Percentiles rank a stretch among this genome's conserved stretches.
Conservation (phyloP, 2,329 filamentous ascomycete genomes). For the Akanthomyces uredinophilus region DNA sequence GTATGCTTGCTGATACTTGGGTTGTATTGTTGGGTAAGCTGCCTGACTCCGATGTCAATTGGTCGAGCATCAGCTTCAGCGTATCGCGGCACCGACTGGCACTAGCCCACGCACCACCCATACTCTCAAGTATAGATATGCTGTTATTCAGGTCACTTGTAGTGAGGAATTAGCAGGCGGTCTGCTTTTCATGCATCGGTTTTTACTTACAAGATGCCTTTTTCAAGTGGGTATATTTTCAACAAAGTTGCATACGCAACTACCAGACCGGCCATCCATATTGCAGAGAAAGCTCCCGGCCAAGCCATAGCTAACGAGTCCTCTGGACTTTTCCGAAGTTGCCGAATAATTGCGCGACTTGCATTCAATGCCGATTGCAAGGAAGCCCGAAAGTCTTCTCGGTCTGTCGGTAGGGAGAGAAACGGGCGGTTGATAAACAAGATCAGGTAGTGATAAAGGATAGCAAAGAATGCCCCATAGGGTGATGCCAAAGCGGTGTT, state of each 20-base stretch:
- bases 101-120: neutral
- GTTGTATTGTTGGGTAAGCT: neutral
- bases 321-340: conserved; percentile 18
- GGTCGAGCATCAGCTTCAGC: neutral
- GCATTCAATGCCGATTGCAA: conserved; percentile 28
- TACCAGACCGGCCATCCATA: conserved; percentile 34
- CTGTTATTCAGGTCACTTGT: neutral
- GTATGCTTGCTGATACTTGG: too few species aligned
- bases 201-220: conserved; percentile 14
- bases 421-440: conserved; percentile 31
- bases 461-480: conserved; percentile 23
- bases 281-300: conserved; percentile 30
- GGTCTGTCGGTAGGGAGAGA: conserved; percentile 27
- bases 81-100: conserved; percentile 1
- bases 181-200: neutral
- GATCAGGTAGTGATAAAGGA: conserved; percentile 28
- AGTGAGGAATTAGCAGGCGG: neutral
- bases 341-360: conserved; percentile 24
- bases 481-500: neutral
- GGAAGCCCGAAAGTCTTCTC: conserved; percentile 25
- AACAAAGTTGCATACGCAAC: conserved; percentile 30
- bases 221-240: conserved; percentile 23
- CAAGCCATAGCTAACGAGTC: conserved; percentile 26
- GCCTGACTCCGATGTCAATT: neutral
- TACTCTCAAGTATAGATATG: neutral